Evolutionary conservation across 805 yeast species (phyloP), one percentile per base, ranked within the genome.

Genomic region (Cyberlindnera galapagoensis): DNA sequence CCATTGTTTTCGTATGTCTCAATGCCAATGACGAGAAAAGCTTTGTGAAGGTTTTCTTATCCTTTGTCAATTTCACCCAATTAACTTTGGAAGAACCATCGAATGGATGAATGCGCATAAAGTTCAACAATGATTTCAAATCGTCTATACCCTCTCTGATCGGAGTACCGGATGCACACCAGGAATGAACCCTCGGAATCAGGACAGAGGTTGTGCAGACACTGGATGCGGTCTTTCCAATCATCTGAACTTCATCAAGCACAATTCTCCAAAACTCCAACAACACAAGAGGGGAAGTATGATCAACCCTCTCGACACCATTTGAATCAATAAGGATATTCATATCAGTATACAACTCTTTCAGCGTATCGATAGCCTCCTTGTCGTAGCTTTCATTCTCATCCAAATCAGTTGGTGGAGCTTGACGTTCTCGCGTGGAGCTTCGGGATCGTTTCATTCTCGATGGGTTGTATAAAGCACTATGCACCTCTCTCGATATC

Each of bases 161-260:
- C 0, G 97, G 94, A 0, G 98, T 92, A 6, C 98, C 98, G 1
- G 95, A 84, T 1, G 88, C 96, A 11, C 95, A 97, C 97, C 97
- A 92, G 0, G 95, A 76, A 58, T 92, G 97, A 28, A 75, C 71
- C 32, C 95, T 65, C 5, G 95, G 90, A 17, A 92, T 72, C 22
- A 83, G 60, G 3, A 82, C 65, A 0, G 95, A 86, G 35, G 87
- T 83, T 35, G 72, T 76, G 14, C 95, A 86, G 2, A 92, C 85
- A 32, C 82, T 73, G 1, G 90, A 73, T 4, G 75, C 67, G 15
- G 79, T 79, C 4, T 72, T 69, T 7, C 85, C 76, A 4, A 92
- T 81, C 88, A 88, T 83, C 57, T 92, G 98, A 2, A 85, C 97
- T 54, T 92, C 98, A 60, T 92, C 98, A 23, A 92, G 59, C 0